Percentiles rank a stretch among this genome's conserved stretches.
Evolutionary conservation across 257 asterid genomes (phyloP).

Genomic region (Plantago ovata): DNA sequence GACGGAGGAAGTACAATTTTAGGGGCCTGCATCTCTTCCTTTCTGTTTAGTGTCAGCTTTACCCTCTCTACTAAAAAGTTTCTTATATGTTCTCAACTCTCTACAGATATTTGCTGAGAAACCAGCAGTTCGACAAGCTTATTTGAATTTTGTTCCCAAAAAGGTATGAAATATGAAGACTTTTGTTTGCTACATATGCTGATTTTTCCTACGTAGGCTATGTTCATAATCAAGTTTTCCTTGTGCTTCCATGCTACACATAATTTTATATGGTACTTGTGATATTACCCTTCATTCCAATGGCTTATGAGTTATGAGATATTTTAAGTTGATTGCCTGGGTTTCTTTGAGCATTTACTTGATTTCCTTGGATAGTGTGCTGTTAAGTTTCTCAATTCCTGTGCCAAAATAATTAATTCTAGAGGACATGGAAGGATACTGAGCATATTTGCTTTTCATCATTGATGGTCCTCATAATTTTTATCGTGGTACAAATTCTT

Average conservation of each 20-base stretch:
- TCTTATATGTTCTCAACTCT: conserved; percentile 4
- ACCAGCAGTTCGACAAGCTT: conserved; percentile 98
- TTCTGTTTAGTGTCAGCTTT: conserved; percentile 12
- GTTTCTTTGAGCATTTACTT: conserved; percentile 15
- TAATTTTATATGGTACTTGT: conserved; percentile 3
- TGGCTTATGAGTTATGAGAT: conserved; percentile 11
- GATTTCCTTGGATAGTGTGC: conserved; percentile 12
- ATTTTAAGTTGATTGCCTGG: conserved; percentile 8
- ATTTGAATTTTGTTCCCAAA: conserved; percentile 74
- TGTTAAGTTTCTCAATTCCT: neutral
- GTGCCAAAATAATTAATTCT: conserved; percentile 5
- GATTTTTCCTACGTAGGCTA: no score
- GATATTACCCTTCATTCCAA: conserved; percentile 5
- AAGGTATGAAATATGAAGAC: conserved; percentile 47
- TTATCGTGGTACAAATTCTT: neutral
- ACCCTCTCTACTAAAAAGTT: conserved; percentile 8
- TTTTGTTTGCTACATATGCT: conserved; percentile 7
- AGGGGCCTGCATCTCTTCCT: conserved; percentile 3
- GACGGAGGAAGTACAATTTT: no score
- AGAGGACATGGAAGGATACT: conserved; percentile 10
- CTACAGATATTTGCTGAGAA: conserved; percentile 95
- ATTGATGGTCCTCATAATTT: conserved; percentile 1
- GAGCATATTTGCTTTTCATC: neutral
- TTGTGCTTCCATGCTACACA: conserved; percentile 16
- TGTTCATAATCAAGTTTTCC: neutral